A percentile compares a stretch with the other conserved stretches of the same genome.
Conservation (phyloP, 306 rosid species). For the Pyrus communis region DNA sequence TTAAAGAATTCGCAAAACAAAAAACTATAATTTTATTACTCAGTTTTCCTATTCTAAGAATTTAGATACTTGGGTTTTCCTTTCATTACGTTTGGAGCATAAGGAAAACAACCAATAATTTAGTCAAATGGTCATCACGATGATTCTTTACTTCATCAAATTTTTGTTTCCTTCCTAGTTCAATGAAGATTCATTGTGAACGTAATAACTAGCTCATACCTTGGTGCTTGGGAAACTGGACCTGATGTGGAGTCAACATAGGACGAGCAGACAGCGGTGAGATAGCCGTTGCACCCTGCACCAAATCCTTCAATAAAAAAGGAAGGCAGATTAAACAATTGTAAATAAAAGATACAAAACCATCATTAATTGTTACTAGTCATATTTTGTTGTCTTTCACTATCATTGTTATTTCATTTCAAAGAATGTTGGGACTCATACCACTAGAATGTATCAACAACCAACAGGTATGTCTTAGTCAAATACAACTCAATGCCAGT, state of each 20-base stretch:
- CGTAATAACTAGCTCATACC: conserved; percentile 29
- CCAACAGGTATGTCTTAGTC: neutral
- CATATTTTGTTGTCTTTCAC: neutral
- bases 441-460: neutral
- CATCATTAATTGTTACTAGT: neutral
- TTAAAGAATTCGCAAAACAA: neutral
- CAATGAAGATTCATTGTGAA: neutral
- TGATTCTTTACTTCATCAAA: neutral
- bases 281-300: conserved; percentile 51
- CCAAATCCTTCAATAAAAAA: conserved; percentile 55
- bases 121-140: neutral
- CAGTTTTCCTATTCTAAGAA: neutral
- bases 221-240: conserved; percentile 72
- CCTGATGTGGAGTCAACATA: conserved; percentile 43
- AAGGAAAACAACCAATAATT: neutral
- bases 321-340: conserved; percentile 7
- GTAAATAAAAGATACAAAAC: neutral
- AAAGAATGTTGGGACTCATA: neutral
- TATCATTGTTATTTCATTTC: neutral
- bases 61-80: neutral
- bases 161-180: neutral
- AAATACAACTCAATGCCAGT: neutral
- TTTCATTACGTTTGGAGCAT: neutral
- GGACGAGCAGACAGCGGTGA: conserved; percentile 55
- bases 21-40: neutral